Evolutionary conservation across 768 basidiomycete species (phyloP), one percentile per base, ranked within the genome.

Genomic region (Sistotremastrum niveocremeum): DNA sequence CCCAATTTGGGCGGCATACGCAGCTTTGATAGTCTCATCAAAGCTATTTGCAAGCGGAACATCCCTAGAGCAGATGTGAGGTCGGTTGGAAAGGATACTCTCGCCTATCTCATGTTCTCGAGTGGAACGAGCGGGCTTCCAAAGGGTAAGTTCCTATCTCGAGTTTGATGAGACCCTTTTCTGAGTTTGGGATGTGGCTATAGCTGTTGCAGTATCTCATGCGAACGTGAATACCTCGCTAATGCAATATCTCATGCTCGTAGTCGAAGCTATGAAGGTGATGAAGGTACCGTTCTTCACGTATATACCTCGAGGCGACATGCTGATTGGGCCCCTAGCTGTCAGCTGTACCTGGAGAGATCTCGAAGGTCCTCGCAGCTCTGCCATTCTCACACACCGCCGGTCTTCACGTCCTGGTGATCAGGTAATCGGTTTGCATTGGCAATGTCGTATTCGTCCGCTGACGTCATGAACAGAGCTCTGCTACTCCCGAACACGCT

Each of bases 91-190:
- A 65, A 62, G 33, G 62, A 78, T 48, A 81, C 77, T 0, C 60
- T 84, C 2, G 83, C 79, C 1, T 83, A 85, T 56, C 64, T 86
- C 3, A 64, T 80, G 0, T 84, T 83, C 56, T 86, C 84, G 0
- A 85, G 84, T 53, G 84, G 84, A 28, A 86, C 84, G 0, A 84
- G 72, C 48, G 84, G 84, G 1, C 62, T 78, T 4, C 81, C 84
- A 0, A 86, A 86, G 72, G 81, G 82, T 77, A 29, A 5, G 56
- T 49, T 5, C 4, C 11, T 3, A 5, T 30, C 12, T 20, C 20
- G 2, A 20, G 2, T 20, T 20, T 2, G 20, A 20, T 2, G 20
- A 2, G 1, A 20, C 2, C 20, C 20, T 1, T 20, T 20, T 20
- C 2, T 20, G 20, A 20, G 6, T 50, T 39, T n/a, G 37, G 51